These are phyloP conservation scores for Boletus sp. DNA, from an alignment of 1,284 basidiomycete species.

Conservation along the genomic window DNA sequence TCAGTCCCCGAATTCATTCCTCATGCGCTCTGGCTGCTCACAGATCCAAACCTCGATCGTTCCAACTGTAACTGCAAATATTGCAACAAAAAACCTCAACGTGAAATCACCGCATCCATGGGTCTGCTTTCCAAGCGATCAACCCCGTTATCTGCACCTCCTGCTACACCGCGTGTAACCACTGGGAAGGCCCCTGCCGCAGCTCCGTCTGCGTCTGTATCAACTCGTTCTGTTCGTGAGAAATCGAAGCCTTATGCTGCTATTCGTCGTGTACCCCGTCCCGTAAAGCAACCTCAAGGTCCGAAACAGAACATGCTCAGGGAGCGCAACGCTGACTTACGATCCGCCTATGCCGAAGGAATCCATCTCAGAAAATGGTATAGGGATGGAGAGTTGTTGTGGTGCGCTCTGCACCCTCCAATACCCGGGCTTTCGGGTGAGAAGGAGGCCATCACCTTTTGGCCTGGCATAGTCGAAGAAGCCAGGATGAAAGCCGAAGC, in stretches of 20 bases:
- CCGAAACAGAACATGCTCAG: slow-evolving; percentile 48
- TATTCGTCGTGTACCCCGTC: slow-evolving; percentile 49
- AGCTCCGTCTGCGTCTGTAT: slow-evolving; percentile 8
- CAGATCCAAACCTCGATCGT: slow-evolving; percentile 45
- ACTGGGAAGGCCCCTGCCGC: slow-evolving; percentile 4
- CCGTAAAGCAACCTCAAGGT: slow-evolving; percentile 36
- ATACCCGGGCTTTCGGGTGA: slow-evolving; percentile 41
- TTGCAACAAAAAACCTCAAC: slow-evolving; percentile 65
- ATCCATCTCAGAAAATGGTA: slow-evolving; percentile 49
- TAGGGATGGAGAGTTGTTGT: slow-evolving; percentile 68
- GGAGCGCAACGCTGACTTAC: slow-evolving; percentile 58
- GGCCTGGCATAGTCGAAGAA: slow-evolving; percentile 70
- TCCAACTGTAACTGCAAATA: slow-evolving; percentile 73
- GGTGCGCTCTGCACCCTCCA: slow-evolving; percentile 57
- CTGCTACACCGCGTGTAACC: slow-evolving; percentile 13
- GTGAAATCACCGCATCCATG: slow-evolving; percentile 59
- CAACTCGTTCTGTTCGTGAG: slow-evolving; percentile 22
- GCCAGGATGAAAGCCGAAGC: slow-evolving; percentile 43
- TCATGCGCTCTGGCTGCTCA: slow-evolving; percentile 75
- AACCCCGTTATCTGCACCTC: slow-evolving; percentile 28
- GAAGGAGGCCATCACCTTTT: slow-evolving; percentile 52
- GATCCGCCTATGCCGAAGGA: slow-evolving; percentile 42
- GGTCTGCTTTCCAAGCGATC: slow-evolving; percentile 40
- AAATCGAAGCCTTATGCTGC: slow-evolving; percentile 48
- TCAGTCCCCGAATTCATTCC: slow-evolving; percentile 78